Evolutionary conservation across 2,329 filamentous ascomycete species (phyloP).

Genomic region (Colletotrichum plurivorum): DNA sequence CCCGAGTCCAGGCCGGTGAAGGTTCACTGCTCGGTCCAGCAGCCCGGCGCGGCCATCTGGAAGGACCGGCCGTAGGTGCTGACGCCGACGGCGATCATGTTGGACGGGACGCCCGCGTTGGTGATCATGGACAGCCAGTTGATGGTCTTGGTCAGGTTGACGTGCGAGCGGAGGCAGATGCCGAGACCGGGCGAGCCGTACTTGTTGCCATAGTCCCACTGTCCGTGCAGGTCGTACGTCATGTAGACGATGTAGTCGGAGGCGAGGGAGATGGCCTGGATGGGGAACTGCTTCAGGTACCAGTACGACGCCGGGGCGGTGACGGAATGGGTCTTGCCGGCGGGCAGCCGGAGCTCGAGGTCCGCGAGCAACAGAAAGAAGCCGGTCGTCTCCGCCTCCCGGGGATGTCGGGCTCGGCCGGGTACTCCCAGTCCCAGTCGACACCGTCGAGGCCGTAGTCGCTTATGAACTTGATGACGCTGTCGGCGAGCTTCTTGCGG

Average conservation of each 20-base stretch:
- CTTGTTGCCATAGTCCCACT: constrained; percentile 6
- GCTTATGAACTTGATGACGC: constrained; percentile 56
- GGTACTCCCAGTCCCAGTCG: constrained; percentile 57
- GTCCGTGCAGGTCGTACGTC: constrained; percentile 5
- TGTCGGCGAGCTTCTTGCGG: constrained; percentile 51
- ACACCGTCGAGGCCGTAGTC: constrained; percentile 57
- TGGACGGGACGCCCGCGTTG: no score
- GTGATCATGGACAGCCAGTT: no score
- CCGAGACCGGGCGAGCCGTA: background rate
- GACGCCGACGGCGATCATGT: no score
- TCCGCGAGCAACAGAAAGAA: background rate
- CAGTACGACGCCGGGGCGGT: background rate
- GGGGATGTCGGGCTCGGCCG: constrained; percentile 40
- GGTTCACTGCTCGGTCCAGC: no score
- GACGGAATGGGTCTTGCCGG: background rate
- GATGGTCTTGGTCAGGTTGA: no score
- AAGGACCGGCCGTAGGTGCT: no score
- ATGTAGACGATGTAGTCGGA: background rate
- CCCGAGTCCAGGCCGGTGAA: no score
- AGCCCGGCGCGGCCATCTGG: no score
- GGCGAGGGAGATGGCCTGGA: background rate
- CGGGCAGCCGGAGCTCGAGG: background rate
- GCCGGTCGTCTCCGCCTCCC: background rate
- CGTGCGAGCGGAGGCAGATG: no score
- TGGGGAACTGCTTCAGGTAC: background rate